A percentile compares a stretch with the other conserved stretches of the same genome.
Evolutionary conservation across 2,329 filamentous ascomycete genomes (phyloP).

Genomic region (Ambrosiella beaveri): DNA sequence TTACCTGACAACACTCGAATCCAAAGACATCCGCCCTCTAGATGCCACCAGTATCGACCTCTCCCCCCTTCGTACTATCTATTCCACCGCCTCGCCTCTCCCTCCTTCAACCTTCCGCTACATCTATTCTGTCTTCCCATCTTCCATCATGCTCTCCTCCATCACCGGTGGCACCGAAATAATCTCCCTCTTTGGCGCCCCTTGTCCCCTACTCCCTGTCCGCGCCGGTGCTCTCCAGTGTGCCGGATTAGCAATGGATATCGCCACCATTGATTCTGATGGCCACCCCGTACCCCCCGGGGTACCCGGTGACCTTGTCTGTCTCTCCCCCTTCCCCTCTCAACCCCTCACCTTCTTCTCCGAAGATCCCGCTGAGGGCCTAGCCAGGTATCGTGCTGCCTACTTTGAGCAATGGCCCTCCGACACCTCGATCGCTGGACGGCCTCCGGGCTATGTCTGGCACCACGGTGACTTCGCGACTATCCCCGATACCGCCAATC

Average conservation of each 20-base stretch:
- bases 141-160: slow-evolving; percentile 61
- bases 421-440: neutral
- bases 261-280: slow-evolving; percentile 40
- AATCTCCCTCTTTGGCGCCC: slow-evolving; percentile 81
- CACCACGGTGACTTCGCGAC: slow-evolving; percentile 87
- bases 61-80: slow-evolving; percentile 60
- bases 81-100: slow-evolving; percentile 82
- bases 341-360: slow-evolving; percentile 77
- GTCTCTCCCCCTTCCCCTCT: slow-evolving; percentile 70
- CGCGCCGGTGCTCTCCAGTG: slow-evolving; percentile 60
- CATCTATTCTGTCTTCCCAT: slow-evolving; percentile 68
- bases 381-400: slow-evolving; percentile 59
- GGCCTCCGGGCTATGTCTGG: slow-evolving; percentile 44
- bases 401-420: slow-evolving; percentile 45
- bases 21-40: slow-evolving; percentile 39
- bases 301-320: slow-evolving; percentile 75
- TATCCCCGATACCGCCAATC: slow-evolving; percentile 46
- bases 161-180: slow-evolving; percentile 97
- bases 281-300: slow-evolving; percentile 39
- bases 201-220: slow-evolving; percentile 60
- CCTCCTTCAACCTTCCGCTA: slow-evolving; percentile 87
- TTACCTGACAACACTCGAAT: slow-evolving; percentile 80
- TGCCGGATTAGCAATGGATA: slow-evolving; percentile 63
- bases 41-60: slow-evolving; percentile 26
- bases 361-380: slow-evolving; percentile 25